These are phyloP conservation scores for Iris pallida DNA, from an alignment of 116 monocot species.

Conservation along the genomic window DNA sequence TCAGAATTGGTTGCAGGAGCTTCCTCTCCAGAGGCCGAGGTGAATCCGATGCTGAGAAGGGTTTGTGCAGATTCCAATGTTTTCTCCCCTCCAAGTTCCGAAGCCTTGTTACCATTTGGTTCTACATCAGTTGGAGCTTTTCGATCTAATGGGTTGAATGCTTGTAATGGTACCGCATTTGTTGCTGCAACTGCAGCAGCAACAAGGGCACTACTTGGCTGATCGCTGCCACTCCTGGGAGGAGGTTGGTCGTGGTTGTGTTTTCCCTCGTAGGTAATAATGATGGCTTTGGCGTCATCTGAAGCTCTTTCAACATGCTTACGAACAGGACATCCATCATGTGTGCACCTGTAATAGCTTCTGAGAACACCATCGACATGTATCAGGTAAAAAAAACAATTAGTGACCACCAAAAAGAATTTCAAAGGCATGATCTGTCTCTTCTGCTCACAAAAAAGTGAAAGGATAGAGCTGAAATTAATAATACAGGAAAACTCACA, in stretches of 20 bases:
- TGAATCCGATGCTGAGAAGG: constrained; percentile 41
- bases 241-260: constrained; percentile 68
- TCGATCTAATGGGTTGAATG: constrained; percentile 12
- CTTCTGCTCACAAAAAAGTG: too few relatives aligned
- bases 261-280: constrained; percentile 77
- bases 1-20: constrained; percentile 14
- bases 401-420: too few relatives aligned
- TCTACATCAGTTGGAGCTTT: constrained; percentile 21
- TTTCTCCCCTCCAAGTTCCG: constrained; percentile 28
- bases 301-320: constrained; percentile 78
- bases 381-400: too few relatives aligned
- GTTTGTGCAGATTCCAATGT: constrained; percentile 43
- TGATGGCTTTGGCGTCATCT: constrained; percentile 39
- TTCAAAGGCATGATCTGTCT: too few relatives aligned
- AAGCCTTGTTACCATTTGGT: constrained; percentile 8
- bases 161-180: background rate
- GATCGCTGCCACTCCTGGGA: constrained; percentile 18
- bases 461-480: too few relatives aligned
- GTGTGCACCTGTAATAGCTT: constrained; percentile 84
- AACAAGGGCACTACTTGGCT: background rate
- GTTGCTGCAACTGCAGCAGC: background rate
- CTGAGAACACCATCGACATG: constrained; percentile 20
- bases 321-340: constrained; percentile 62
- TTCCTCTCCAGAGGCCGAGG: constrained; percentile 15
- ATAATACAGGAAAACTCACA: too few relatives aligned